A percentile compares a stretch with the other conserved stretches of the same genome.
Evolutionary conservation across 2,329 filamentous ascomycete genomes (phyloP).

Genomic region (Lachnum nothofagi): DNA sequence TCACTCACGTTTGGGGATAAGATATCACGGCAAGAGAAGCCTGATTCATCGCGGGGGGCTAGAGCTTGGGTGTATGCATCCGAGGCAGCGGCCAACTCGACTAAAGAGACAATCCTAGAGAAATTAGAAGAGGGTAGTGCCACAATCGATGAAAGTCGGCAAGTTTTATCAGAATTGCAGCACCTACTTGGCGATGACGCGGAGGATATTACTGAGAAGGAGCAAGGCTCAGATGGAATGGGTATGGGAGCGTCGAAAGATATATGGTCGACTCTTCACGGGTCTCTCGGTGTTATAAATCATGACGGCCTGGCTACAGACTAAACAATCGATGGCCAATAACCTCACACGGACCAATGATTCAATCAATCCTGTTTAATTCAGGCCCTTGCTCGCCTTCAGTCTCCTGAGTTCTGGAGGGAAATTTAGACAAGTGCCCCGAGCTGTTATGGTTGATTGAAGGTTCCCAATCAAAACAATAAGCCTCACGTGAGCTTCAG

Average conservation of each 20-base stretch:
- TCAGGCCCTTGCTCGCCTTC: too few relatives aligned
- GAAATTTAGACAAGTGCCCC: too few relatives aligned
- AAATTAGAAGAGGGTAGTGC: constrained; percentile 55
- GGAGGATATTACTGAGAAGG: constrained; percentile 1
- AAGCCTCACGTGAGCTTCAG: too few relatives aligned
- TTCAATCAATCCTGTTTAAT: too few relatives aligned
- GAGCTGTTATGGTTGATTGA: too few relatives aligned
- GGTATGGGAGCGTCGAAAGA: constrained; percentile 11
- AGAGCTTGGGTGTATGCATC: constrained; percentile 57
- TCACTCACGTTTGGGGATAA: constrained; percentile 44
- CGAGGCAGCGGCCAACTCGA: constrained; percentile 55
- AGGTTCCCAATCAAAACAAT: too few relatives aligned
- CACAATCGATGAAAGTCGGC: constrained; percentile 49
- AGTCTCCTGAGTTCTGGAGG: too few relatives aligned
- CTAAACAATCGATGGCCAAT: neutral
- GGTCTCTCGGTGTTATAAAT: constrained; percentile 30
- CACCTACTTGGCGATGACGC: constrained; percentile 39
- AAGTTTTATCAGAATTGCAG: constrained; percentile 46
- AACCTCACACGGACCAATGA: too few relatives aligned
- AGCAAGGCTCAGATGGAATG: neutral
- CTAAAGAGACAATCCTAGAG: constrained; percentile 54
- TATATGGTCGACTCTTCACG: constrained; percentile 31
- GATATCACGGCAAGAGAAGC: constrained; percentile 35
- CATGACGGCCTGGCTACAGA: constrained; percentile 7
- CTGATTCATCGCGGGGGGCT: constrained; percentile 41